Evolutionary conservation across 2,329 filamentous ascomycete genomes (phyloP).

Genomic region (Ceratocystiopsis brevicomis): DNA sequence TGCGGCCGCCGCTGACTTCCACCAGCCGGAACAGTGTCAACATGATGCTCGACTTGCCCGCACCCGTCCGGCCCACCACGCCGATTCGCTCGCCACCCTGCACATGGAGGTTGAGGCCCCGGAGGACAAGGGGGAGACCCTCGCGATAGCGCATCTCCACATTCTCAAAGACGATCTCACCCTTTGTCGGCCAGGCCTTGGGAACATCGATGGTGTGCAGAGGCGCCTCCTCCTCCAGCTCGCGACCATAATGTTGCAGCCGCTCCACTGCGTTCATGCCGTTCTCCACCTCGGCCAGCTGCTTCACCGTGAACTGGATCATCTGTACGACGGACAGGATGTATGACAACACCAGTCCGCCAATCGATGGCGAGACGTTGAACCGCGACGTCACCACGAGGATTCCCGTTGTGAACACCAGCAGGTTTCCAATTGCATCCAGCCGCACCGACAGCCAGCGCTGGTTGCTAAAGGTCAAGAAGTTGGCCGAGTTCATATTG

Average conservation of each 20-base stretch:
- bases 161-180: conserved; percentile 58
- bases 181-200: conserved; percentile 65
- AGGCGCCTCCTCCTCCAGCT: conserved; percentile 78
- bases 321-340: conserved; percentile 86
- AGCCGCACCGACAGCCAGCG: conserved; percentile 77
- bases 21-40: conserved; percentile 61
- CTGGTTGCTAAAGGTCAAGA: conserved; percentile 87
- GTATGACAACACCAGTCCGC: conserved; percentile 77
- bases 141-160: conserved; percentile 64
- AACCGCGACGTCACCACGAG: conserved; percentile 85
- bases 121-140: conserved; percentile 53
- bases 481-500: conserved; percentile 87
- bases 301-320: conserved; percentile 87
- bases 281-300: conserved; percentile 90
- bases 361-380: conserved; percentile 64
- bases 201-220: conserved; percentile 57
- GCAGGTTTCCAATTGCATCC: conserved; percentile 62
- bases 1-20: conserved; percentile 42
- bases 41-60: conserved; percentile 73
- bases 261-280: conserved; percentile 95
- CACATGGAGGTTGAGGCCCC: conserved; percentile 53
- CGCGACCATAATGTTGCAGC: conserved; percentile 70
- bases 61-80: conserved; percentile 64
- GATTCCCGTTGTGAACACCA: conserved; percentile 79
- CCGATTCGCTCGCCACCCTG: conserved; percentile 61